phyloP scores from a whole-genome alignment of 148 eudicot genomes.

The Selenicereus undatus region DNA sequence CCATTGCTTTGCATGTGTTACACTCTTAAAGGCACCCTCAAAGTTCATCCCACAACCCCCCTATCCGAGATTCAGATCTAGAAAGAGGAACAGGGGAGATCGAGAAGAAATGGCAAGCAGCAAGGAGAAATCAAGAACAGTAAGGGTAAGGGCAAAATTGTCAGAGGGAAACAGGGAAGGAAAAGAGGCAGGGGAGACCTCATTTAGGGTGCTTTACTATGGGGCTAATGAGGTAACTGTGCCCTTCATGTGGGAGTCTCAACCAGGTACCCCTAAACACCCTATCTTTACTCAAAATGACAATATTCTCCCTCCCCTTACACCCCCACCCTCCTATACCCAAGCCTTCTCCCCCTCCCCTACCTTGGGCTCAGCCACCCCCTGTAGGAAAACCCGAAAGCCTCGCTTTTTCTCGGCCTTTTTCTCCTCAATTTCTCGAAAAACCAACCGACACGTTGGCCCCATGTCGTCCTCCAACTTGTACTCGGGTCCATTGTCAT shows the following conservation, averaged over 20 bases:
- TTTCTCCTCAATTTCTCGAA: slow-evolving; percentile 15
- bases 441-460: slow-evolving; percentile 14
- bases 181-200: slow-evolving; percentile 20
- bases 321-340: slow-evolving; percentile 38
- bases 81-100: slow-evolving; percentile 8
- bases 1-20: slow-evolving; percentile 25
- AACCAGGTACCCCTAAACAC: slow-evolving; percentile 52
- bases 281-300: slow-evolving; percentile 23
- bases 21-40: slow-evolving; percentile 27
- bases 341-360: not conserved
- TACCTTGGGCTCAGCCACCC: not conserved
- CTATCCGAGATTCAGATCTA: slow-evolving; percentile 28
- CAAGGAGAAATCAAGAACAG: not conserved
- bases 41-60: not conserved
- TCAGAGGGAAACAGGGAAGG: slow-evolving; percentile 16
- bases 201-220: slow-evolving; percentile 32
- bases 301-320: slow-evolving; percentile 35
- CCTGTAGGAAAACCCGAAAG: slow-evolving; percentile 9
- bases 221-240: slow-evolving; percentile 31
- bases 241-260: slow-evolving; percentile 50
- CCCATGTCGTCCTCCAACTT: slow-evolving; percentile 15
- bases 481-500: slow-evolving; percentile 26
- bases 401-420: slow-evolving; percentile 10
- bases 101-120: not conserved
- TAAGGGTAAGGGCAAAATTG: slow-evolving; percentile 22